These are phyloP conservation scores for Sextonia rubra DNA, from an alignment of 164 flowering plant species.

Conservation along the genomic window DNA sequence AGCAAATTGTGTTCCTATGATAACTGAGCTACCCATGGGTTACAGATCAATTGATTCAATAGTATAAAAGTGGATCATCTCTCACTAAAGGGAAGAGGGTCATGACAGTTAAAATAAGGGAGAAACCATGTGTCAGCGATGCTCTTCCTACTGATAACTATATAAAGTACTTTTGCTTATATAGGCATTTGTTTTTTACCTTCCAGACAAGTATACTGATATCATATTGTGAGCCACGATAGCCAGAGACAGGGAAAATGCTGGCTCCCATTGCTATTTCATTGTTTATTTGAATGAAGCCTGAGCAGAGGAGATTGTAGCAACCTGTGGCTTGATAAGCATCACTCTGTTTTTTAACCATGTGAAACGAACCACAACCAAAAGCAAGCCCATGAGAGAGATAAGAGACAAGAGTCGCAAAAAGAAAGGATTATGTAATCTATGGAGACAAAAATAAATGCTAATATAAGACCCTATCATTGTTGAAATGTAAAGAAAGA, in stretches of 20 bases:
- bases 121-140: constrained; percentile 16
- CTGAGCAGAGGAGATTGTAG: constrained; percentile 91
- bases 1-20: too few species aligned
- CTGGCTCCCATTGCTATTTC: constrained; percentile 90
- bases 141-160: constrained; percentile 2
- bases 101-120: neutral
- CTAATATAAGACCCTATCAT: neutral
- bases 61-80: neutral
- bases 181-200: constrained; percentile 39
- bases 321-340: constrained; percentile 92
- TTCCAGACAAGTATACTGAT: constrained; percentile 88
- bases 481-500: neutral
- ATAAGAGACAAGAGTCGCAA: neutral
- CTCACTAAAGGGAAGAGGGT: neutral
- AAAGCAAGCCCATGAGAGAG: neutral
- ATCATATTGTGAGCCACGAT: constrained; percentile 77
- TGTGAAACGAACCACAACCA: neutral
- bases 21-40: too few species aligned
- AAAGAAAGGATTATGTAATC: neutral
- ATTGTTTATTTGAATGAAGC: constrained; percentile 80
- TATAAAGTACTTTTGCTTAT: neutral
- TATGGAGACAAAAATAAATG: neutral
- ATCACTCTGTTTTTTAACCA: constrained; percentile 46
- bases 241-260: constrained; percentile 76
- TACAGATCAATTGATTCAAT: neutral